These are phyloP conservation scores for Paecilomyces sp. DNA, from an alignment of 2,329 filamentous ascomycete genomes.

Conservation along the genomic window DNA sequence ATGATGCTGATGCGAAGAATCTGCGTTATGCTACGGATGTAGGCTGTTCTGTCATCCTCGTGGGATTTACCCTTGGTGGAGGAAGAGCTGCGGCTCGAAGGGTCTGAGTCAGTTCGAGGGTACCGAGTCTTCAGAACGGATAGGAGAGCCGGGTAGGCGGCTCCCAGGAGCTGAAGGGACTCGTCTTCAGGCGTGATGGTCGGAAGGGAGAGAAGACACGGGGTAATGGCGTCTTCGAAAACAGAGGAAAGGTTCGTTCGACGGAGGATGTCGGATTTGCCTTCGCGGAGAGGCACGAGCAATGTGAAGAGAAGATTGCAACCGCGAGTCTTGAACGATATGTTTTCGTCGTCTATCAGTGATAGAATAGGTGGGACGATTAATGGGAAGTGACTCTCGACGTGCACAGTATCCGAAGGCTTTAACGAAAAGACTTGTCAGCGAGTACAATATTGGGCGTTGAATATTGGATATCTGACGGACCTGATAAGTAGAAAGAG, in stretches of 20 bases:
- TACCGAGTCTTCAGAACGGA: conserved; percentile 45
- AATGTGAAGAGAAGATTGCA: conserved; percentile 29
- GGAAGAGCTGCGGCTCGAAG: not conserved
- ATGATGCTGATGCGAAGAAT: conserved; percentile 28
- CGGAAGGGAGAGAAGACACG: conserved; percentile 70
- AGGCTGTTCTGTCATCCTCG: conserved; percentile 12
- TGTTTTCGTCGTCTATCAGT: conserved; percentile 35
- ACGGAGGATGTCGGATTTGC: conserved; percentile 31
- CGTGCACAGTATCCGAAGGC: conserved; percentile 16
- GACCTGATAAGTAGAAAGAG: conserved; percentile 30
- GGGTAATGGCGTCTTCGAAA: conserved; percentile 42
- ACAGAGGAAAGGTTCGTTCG: conserved; percentile 39
- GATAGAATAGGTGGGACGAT: conserved; percentile 37
- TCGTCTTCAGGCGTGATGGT: conserved; percentile 67
- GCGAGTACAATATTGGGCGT: not conserved
- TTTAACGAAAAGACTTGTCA: conserved; percentile 4
- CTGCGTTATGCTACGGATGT: conserved; percentile 17
- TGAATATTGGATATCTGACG: conserved; percentile 1
- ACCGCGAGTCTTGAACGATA: conserved; percentile 30
- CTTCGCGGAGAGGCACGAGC: conserved; percentile 25
- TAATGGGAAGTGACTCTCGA: conserved; percentile 40
- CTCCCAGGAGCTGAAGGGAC: conserved; percentile 55
- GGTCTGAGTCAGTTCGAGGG: conserved; percentile 6
- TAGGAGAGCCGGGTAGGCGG: conserved; percentile 61
- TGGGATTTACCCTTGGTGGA: not conserved